Conservation (phyloP, 2,329 filamentous ascomycete species). For the Neofusicoccum laricinum region DNA sequence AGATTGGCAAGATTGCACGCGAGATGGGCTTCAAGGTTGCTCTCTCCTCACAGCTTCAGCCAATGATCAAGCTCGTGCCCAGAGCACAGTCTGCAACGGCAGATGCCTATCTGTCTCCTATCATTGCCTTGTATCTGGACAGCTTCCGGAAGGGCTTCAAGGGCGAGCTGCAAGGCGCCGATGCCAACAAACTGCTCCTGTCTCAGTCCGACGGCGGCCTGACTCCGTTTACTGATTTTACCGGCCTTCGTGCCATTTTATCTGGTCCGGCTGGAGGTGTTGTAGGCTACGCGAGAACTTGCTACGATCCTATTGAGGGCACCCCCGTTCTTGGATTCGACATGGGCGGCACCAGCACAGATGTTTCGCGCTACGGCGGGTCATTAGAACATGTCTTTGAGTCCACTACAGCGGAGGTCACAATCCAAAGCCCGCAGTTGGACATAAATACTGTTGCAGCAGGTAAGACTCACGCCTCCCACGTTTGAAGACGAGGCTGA, state of each 20-base stretch:
- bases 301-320: conserved; percentile 77
- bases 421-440: conserved; percentile 85
- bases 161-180: conserved; percentile 37
- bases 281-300: conserved; percentile 90
- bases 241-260: conserved; percentile 78
- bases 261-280: conserved; percentile 92
- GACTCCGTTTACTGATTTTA: conserved; percentile 51
- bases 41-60: conserved; percentile 23
- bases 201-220: conserved; percentile 81
- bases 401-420: conserved; percentile 87
- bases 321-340: conserved; percentile 92
- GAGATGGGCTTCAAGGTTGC: conserved; percentile 32
- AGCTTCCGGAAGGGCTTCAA: conserved; percentile 28
- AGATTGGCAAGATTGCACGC: conserved; percentile 27
- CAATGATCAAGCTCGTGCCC: conserved; percentile 27
- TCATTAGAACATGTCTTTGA: conserved; percentile 92
- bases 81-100: conserved; percentile 26
- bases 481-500: not conserved
- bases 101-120: conserved; percentile 29
- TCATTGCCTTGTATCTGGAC: conserved; percentile 24
- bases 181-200: conserved; percentile 81
- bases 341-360: conserved; percentile 85
- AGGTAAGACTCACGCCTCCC: not conserved
- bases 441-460: conserved; percentile 75
- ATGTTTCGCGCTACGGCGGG: conserved; percentile 82